Conservation (phyloP, 208 protist species). For the Leishmania mexicana region DNA sequence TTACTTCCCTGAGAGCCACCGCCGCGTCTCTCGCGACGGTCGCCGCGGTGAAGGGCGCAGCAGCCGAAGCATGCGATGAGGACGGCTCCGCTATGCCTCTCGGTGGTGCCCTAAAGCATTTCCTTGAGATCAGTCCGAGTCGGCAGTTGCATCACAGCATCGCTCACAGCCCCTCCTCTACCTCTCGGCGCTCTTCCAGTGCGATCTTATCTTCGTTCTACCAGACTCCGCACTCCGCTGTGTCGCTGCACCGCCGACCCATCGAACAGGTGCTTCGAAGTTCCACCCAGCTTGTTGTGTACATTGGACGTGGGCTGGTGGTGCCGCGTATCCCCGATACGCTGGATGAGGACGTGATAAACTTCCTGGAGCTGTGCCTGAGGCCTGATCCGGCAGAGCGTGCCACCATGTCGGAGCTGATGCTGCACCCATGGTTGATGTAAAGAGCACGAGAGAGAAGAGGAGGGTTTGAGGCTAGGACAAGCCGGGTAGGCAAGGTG, state of each 20-base stretch:
- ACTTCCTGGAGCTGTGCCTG: conserved; percentile 50
- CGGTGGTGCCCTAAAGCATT: no score
- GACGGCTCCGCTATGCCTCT: neutral
- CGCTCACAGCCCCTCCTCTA: neutral
- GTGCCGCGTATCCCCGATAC: conserved; percentile 42
- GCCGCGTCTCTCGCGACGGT: neutral
- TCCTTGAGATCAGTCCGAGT: neutral
- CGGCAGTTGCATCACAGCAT: neutral
- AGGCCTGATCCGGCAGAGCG: conserved; percentile 41
- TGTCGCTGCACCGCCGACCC: conserved; percentile 1
- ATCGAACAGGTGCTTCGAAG: conserved; percentile 38
- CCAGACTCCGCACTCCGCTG: neutral
- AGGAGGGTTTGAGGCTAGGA: neutral
- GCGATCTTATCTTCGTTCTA: neutral
- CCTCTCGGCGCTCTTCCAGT: neutral
- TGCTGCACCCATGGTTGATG: conserved; percentile 56
- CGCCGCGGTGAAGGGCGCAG: neutral
- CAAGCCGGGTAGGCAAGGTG: neutral
- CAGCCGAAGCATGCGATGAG: neutral
- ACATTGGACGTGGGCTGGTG: conserved; percentile 40
- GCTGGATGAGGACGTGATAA: conserved; percentile 43
- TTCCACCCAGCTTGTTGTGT: conserved; percentile 34
- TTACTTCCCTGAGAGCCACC: neutral
- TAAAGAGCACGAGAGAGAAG: conserved; percentile 9
- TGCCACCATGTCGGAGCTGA: conserved; percentile 41